Base-by-base conservation (phyloP, 345 rosid species). In the Pseudoturritis turrita region DNA sequence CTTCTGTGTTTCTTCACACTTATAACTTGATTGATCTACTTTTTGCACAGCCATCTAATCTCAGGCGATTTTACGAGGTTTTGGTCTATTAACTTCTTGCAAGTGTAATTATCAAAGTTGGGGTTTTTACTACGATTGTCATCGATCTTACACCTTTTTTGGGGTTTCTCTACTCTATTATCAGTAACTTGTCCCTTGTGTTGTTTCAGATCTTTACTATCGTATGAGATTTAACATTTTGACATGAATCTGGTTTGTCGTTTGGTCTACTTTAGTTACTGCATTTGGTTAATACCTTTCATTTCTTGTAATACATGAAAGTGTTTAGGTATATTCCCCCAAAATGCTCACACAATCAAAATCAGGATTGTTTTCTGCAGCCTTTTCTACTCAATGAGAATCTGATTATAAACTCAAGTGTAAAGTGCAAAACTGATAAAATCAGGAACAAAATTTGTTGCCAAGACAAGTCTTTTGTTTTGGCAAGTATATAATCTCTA, bases 391-490 rank as follows among this genome's bases (percentile, higher is more conserved):
- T 6, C 8, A 39, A 37, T 68, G 46, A 69, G 36, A 17, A 17
- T 23, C 47, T 58, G 55, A 21, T 28, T 57, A 11, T 7, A 43
- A 40, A 53, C 23, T 49, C 26, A 39, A n/a, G 39, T 37, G 5
- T n/a, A 13, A 47, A 59, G 39, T 26, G 31, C 8, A 29, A 9
- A 39, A 29, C n/a, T 50, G 25, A 71, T 50, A 2, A 17, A 13
- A 51, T 10, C 2, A 33, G 19, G 33, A 73, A 49, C 71, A 46
- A 49, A 65, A 65, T 65, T 46, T 54, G 71, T 45, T 35, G 70
- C 65, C 64, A 55, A 17, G 15, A 35, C 31, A 54, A 7, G 9
- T 15, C 26, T 17, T 44, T 23, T 28, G 10, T 29, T 58, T 37
- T 51, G 69, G 62, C 69, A 71, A 55, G 11, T 33, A 41, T 43